Conservation (phyloP, 106 monocot species). For the Dactylorhiza incarnata region DNA sequence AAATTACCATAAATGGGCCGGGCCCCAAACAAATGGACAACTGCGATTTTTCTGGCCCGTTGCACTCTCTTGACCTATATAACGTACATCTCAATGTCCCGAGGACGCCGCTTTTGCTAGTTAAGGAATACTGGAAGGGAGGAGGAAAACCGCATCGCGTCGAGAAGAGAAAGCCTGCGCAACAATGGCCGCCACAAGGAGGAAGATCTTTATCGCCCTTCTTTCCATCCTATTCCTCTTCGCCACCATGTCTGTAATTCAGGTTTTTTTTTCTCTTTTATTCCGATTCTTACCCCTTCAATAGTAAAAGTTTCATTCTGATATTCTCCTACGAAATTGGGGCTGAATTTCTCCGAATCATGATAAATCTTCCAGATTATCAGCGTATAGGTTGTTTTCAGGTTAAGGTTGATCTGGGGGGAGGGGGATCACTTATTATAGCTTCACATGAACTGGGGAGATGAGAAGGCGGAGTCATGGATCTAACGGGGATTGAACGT, state of each 20-base stretch:
- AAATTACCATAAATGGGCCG: too few relatives aligned
- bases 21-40: too few relatives aligned
- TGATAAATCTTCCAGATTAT: neutral
- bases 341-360: neutral
- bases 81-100: too few relatives aligned
- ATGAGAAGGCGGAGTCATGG: too few relatives aligned
- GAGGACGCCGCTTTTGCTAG: too few relatives aligned
- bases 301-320: neutral
- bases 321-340: neutral
- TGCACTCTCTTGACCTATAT: too few relatives aligned
- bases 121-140: neutral
- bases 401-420: neutral
- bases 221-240: neutral
- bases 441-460: too few relatives aligned
- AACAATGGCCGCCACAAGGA: neutral
- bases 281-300: neutral
- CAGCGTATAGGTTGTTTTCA: neutral
- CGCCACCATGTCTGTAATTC: neutral
- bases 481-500: too few relatives aligned
- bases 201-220: slow-evolving; percentile 1
- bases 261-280: neutral
- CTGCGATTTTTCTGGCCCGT: too few relatives aligned
- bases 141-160: neutral
- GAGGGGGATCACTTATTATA: too few relatives aligned
- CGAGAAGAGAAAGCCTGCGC: neutral